Conservation (phyloP, 306 rosid genomes). For the Cucurbita pepo region DNA sequence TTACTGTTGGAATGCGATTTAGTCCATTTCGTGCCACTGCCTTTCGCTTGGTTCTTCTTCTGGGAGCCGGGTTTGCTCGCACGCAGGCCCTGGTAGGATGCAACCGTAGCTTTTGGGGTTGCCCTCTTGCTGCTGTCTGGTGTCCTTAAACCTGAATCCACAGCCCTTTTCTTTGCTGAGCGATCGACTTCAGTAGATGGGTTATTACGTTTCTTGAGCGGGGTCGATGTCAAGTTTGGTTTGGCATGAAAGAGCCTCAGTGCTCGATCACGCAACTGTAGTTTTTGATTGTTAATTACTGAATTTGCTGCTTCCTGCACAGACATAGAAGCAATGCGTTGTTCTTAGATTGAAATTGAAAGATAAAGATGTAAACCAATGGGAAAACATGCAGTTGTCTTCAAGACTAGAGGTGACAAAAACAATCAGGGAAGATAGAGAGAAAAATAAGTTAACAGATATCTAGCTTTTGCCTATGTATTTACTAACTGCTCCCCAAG, state of each 20-base stretch:
- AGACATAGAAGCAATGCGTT: not conserved
- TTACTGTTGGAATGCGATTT: constrained; percentile 3
- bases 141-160: not conserved
- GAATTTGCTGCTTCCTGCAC: constrained; percentile 69
- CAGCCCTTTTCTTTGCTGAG: constrained; percentile 32
- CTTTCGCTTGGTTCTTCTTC: not conserved
- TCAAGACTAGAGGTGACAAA: not conserved
- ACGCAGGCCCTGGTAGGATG: constrained; percentile 71
- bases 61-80: constrained; percentile 50
- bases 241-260: constrained; percentile 49
- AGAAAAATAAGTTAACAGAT: not conserved
- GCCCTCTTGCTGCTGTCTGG: constrained; percentile 6
- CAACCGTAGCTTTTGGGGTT: constrained; percentile 6
- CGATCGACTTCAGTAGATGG: constrained; percentile 13
- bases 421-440: not conserved
- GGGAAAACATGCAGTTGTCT: not conserved
- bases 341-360: not conserved
- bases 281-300: constrained; percentile 34
- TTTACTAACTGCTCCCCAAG: not conserved
- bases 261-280: constrained; percentile 61
- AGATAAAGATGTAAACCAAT: not conserved
- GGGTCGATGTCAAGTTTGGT: constrained; percentile 20
- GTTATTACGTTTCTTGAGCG: constrained; percentile 31
- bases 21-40: not conserved
- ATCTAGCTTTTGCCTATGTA: too few species aligned